Evolutionary conservation across 2,329 filamentous ascomycete species (phyloP), one percentile per base, ranked within the genome.

Genomic region (Hymenoscyphus fructigenus): DNA sequence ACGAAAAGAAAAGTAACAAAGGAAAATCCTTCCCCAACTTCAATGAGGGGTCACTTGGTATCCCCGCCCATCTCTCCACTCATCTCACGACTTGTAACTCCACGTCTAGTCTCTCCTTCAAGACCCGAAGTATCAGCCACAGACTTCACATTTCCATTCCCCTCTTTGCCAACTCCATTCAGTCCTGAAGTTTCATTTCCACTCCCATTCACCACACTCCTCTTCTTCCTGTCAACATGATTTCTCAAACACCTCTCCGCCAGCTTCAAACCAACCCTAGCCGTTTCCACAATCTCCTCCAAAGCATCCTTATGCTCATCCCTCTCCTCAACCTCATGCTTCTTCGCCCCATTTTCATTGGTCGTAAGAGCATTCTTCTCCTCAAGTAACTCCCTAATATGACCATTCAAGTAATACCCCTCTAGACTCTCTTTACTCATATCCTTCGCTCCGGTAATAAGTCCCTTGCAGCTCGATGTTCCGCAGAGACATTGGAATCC

Each of bases 401-500:
- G 86, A 12, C 79, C 80, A 65, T 87, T 89, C 50, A 90, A 78
- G 82, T 84, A 91, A 66, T 85, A 79, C 47, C 85, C 83, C 50
- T 82, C 78, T 67, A 91, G 78, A 70, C 85, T 81, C 53, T 78
- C 75, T 14, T 75, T 69, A 5, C 78, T 72, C 84, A 91, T 88
- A 71, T 86, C 81, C 71, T 80, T 82, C 14, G 89, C 89, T 17
- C 89, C 89, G 55, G 78, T 76, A 68, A 92, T 90, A 68, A 76
- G 80, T 17, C 88, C 88, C 61, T 82, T 81, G 77, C 89, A 92
- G 23, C n/a, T n/a, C n/a, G 79, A 78, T 0, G 80, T 81, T 67
- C 82, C 81, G 74, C 89, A 92, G 65, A 84, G 79, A 75, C 89
- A 92, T 66, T 84, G 78, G 74, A 92, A 92, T 3, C 87, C 83